Base-by-base conservation (phyloP, 805 yeast species). In the Saturnispora halmiae region DNA sequence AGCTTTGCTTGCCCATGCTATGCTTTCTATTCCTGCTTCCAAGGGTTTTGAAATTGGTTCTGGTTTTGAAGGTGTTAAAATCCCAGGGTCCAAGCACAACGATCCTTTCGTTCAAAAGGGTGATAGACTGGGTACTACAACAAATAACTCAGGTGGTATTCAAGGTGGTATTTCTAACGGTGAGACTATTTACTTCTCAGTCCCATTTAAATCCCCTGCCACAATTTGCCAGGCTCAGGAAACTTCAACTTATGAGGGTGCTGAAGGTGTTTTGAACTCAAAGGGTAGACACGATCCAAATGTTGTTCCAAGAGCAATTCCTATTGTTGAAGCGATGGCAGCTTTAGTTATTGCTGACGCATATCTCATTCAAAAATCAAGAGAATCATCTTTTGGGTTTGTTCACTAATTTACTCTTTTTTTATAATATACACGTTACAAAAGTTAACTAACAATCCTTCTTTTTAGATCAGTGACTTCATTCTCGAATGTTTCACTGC, bases 81-180 rank as follows among this genome's bases (percentile, higher is more conserved):
- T 90, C 50, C 90, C 94, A 38, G 98, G 98, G 20, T 88, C 96
- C 11, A 63, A 81, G 64, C 98, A 92, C 68, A 92, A 92, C 54
- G 98, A 92, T 64, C 72, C 88, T 25, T 92, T 92, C 59, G 70
- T 61, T 48, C 85, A 77, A 53, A 58, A 58, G 43, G 59, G 72
- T 10, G 76, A 79, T 21, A 72, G 70, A 55, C 70, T 92, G 58
- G 81, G 90, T 63, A 92, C 98, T 20, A 71, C 61, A 52, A 88
- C 97, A 15, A 92, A 92, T 68, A 79, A 81, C 64, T 83, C 95
- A 14, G 98, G 97, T 53, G 98, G 98, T 66, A 77, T 87, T 48
- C 98, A 92, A 70, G 98, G 98, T 57, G 98, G 98, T 58, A 92
- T 92, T 58, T 68, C 95, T 39, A 92, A 92, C 59, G 98, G 98